phyloP scores from a whole-genome alignment of 345 rosid species.

The Citrus medica region DNA sequence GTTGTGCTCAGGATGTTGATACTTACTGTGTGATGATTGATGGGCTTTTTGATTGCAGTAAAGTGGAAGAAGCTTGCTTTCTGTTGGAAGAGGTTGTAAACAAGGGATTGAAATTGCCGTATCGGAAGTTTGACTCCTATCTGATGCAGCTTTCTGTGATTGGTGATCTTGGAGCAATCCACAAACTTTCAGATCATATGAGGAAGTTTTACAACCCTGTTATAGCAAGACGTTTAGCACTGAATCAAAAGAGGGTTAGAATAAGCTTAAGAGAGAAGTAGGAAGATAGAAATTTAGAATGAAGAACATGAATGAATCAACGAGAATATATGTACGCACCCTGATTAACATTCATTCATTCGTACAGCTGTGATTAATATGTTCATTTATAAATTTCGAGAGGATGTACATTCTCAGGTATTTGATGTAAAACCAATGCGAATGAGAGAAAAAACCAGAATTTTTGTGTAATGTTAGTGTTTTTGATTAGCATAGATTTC shows the following conservation, averaged over 20 bases:
- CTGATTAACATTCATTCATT: too few species aligned
- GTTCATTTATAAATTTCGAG: too few species aligned
- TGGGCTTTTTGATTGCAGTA: constrained; percentile 72
- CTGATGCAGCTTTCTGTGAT: constrained; percentile 67
- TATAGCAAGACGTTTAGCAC: constrained; percentile 76
- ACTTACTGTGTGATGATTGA: constrained; percentile 83
- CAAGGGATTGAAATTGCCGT: constrained; percentile 70
- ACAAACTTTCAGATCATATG: constrained; percentile 79
- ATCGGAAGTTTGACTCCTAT: constrained; percentile 62
- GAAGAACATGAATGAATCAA: neutral
- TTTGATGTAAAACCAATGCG: too few species aligned
- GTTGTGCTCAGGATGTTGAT: constrained; percentile 58
- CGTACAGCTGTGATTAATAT: too few species aligned
- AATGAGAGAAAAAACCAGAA: too few species aligned
- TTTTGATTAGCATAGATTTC: too few species aligned
- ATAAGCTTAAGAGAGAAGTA: constrained; percentile 60
- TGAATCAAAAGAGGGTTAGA: constrained; percentile 68
- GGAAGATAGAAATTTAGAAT: neutral
- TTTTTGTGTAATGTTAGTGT: too few species aligned
- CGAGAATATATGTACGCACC: neutral
- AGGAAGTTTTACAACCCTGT: constrained; percentile 75
- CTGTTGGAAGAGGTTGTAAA: constrained; percentile 68
- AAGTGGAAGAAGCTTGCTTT: constrained; percentile 63
- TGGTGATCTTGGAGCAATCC: constrained; percentile 71
- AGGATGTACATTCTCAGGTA: too few species aligned